These are phyloP conservation scores for Erysimum pusillum DNA, from an alignment of 441 rosid species.

Conservation along the genomic window DNA sequence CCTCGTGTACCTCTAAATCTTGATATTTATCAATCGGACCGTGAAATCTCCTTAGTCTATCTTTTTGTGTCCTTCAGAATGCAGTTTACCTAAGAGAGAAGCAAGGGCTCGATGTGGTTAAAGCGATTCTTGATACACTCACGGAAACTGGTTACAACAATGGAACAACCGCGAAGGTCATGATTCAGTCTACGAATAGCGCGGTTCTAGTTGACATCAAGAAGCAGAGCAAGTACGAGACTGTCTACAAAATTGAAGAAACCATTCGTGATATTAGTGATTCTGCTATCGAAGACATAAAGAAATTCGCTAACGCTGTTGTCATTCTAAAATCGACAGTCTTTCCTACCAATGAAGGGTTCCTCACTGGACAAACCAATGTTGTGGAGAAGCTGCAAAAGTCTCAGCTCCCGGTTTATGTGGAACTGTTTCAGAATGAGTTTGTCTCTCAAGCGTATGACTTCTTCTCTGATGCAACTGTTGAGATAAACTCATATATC, in stretches of 20 bases:
- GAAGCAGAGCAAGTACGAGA: constrained; percentile 53
- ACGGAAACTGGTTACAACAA: constrained; percentile 62
- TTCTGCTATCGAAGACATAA: constrained; percentile 60
- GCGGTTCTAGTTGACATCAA: constrained; percentile 68
- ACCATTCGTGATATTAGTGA: constrained; percentile 56
- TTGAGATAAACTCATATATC: constrained; percentile 63
- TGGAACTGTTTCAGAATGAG: constrained; percentile 74
- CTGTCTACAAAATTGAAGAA: constrained; percentile 73
- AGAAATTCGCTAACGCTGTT: constrained; percentile 66
- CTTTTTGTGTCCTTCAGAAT: constrained; percentile 51
- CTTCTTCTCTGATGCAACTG: constrained; percentile 73
- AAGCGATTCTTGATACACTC: constrained; percentile 63
- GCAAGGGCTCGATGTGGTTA: constrained; percentile 55
- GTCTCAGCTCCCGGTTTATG: constrained; percentile 65
- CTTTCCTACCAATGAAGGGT: constrained; percentile 28
- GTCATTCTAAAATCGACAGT: constrained; percentile 51
- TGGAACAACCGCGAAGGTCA: constrained; percentile 54
- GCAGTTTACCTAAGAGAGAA: constrained; percentile 70
- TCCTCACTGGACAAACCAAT: constrained; percentile 50
- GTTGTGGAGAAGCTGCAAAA: constrained; percentile 58
- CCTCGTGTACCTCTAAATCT: constrained; percentile 24
- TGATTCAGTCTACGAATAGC: constrained; percentile 79
- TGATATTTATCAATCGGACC: background rate
- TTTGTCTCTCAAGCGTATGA: constrained; percentile 84
- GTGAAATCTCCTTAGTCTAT: constrained; percentile 11